Conservation (phyloP, 1,284 basidiomycete genomes). For the Athelia psychrophila region DNA sequence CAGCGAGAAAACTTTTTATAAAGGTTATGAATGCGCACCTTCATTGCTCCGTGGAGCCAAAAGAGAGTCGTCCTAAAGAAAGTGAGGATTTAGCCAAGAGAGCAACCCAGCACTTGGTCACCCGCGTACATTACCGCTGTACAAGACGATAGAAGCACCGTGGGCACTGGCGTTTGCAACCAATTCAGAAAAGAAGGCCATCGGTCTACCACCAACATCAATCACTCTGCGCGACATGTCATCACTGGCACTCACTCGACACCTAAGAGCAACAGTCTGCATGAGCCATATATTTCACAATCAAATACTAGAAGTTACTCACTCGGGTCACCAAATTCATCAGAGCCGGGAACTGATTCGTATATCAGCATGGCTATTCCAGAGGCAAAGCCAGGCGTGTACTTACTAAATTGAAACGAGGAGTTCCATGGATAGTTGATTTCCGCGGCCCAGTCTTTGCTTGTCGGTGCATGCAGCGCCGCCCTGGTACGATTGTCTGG, state of each 20-base stretch:
- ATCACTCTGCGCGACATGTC: too few species aligned
- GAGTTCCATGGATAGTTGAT: conserved; percentile 51
- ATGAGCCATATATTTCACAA: too few species aligned
- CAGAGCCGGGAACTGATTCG: neutral
- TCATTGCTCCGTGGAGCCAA: conserved; percentile 63
- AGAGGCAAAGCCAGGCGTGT: too few species aligned
- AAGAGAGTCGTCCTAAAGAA: conserved; percentile 50
- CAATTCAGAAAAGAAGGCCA: conserved; percentile 60
- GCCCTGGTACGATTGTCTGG: conserved; percentile 51
- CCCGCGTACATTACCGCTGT: conserved; percentile 53
- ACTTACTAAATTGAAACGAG: conserved; percentile 14
- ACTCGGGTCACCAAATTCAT: conserved; percentile 40
- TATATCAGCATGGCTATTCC: too few species aligned
- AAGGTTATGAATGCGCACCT: conserved; percentile 33
- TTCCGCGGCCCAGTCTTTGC: conserved; percentile 49
- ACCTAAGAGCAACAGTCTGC: conserved; percentile 25
- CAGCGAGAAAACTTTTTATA: neutral
- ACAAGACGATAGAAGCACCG: conserved; percentile 54
- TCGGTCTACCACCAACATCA: conserved; percentile 43
- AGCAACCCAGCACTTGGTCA: too few species aligned
- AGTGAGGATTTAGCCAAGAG: neutral
- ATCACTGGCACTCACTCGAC: conserved; percentile 46
- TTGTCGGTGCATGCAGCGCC: conserved; percentile 69
- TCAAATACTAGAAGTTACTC: too few species aligned
- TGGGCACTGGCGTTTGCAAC: conserved; percentile 57